Conservation (phyloP, 306 rosid genomes). For the Neltuma alba region DNA sequence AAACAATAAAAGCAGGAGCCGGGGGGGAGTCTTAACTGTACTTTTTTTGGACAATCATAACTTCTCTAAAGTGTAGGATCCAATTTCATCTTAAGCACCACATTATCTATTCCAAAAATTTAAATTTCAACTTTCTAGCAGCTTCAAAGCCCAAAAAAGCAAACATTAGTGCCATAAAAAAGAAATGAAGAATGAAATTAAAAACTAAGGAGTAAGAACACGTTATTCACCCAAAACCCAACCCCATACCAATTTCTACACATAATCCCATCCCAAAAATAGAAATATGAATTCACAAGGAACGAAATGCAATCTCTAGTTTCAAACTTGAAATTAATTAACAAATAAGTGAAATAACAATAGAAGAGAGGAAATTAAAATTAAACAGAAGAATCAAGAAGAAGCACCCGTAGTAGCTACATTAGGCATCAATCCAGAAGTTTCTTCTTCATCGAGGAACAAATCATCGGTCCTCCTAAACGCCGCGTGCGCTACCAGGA, state of each 20-base stretch:
- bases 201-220: neutral
- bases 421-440: constrained; percentile 14
- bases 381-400: neutral
- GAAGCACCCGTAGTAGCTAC: constrained; percentile 3
- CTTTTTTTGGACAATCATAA: neutral
- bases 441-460: constrained; percentile 60
- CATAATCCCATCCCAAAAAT: neutral
- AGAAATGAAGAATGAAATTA: neutral
- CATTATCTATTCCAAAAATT: neutral
- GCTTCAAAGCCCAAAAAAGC: neutral
- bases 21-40: too few relatives aligned
- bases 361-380: neutral
- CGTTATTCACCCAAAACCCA: neutral
- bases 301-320: neutral
- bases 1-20: neutral
- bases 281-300: neutral
- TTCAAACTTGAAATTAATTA: neutral
- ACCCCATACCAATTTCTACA: neutral
- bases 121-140: neutral
- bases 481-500: constrained; percentile 53
- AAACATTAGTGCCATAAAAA: neutral
- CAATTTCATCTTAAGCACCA: neutral
- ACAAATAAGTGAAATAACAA: too few relatives aligned
- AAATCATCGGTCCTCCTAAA: constrained; percentile 67
- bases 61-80: neutral